Base-by-base conservation (phyloP, 2,329 filamentous ascomycete genomes). In the Exophiala xenobiotica region DNA sequence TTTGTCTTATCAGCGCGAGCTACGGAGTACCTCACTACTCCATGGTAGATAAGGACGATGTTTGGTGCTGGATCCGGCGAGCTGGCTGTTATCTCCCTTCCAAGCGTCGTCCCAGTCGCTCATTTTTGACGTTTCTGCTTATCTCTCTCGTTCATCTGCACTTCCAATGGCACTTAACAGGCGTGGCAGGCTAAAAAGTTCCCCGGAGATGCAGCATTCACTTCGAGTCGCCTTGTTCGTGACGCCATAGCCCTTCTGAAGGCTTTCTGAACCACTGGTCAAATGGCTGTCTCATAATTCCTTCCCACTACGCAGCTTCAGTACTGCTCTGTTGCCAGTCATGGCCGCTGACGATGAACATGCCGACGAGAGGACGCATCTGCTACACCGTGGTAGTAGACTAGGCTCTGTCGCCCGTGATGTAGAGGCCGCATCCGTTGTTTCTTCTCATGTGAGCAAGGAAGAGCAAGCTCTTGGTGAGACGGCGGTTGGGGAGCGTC, bases 401-500 rank as follows among this genome's bases (percentile, higher is more conserved):
- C n/a, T n/a, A n/a, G n/a, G n/a, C n/a, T n/a, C n/a, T n/a, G n/a
- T n/a, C n/a, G n/a, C n/a, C n/a, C n/a, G n/a, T n/a, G n/a, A n/a
- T n/a, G 69, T 72, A 44, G 69, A 70, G 47, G 69, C 68, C 27
- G 64, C 70, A 26, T 77, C 75, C 8, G 63, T 74, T 16, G 62
- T 72, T 18, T 63, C 62, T 6, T 74, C 73, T 18, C 65, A 70
- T 42, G 58, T 76, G 22, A 72, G 70, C 11, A 77, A 76, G 49
- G 74, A 78, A 40, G 77, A 80, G 56, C 72, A 71, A 51, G 70
- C 71, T 14, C 64, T 80, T 48, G 67, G 61, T 5, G 66, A 66
- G 3, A 75, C 71, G 19, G 68, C 75, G 1, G 68, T 79, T 8
- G 79, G 78, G 35, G 80, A 83, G 61, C 67, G 79, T 45, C 64